Evolutionary conservation across 179 eudicot genomes (phyloP), one percentile per base, ranked within the genome.

Genomic region (Silene noctiflora): DNA sequence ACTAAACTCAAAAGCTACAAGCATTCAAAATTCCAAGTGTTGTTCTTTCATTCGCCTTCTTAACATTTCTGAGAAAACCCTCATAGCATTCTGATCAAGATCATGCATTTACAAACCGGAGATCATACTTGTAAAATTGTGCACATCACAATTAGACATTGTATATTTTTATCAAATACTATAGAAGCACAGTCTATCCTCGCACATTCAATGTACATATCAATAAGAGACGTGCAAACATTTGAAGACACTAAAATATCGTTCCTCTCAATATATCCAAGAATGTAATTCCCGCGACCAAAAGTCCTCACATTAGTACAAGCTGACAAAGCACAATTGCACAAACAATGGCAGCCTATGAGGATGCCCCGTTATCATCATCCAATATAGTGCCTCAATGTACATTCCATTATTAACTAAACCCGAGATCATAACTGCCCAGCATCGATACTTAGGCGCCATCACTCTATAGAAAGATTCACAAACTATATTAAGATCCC

Each of bases 131-230:
- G 98, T 91, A 77, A 69, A 90, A 67, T 84, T 89, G 31, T 83
- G 88, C 60, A 90, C 78, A 80, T 92, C 91, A 6, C 82, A 83
- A 56, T 67, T 79, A 53, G 72, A 69, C 39, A 85, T 80, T 22
- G 67, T 71, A 27, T 27, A n/a, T n/a, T n/a, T n/a, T n/a, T n/a
- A 48, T 80, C 44, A 69, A 94, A 94, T 61, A 89, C 84, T 58
- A 71, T 76, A 48, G 24, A 79, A n/a, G n/a, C 94, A 82, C 77
- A 72, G 59, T 85, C 87, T 73, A 90, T 86, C 66, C 80, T 86
- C 74, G 84, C 97, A 90, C 29, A 27, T 79, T 92, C 90, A 12
- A 96, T 89, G 67, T 90, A 92, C 97, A 90, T 89, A 66, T 92
- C 92, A 75, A 94, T 87, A 19, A 93, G 89, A 72, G 91, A 87